These are phyloP conservation scores for Fusarium pseudograminearum DNA, from an alignment of 2,329 filamentous ascomycete genomes.

Conservation along the genomic window DNA sequence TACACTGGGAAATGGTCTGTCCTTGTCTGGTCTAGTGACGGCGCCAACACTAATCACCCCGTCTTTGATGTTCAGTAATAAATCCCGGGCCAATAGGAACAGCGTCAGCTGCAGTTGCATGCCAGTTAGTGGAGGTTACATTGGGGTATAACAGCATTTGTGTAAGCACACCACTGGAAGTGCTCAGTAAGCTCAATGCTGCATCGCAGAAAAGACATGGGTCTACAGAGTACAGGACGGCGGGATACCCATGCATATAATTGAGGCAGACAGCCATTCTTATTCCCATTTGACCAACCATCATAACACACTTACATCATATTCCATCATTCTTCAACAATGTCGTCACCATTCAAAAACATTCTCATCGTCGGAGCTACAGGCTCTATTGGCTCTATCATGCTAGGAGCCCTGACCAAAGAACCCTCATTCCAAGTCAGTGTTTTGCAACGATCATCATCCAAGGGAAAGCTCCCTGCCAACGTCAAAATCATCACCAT, in stretches of 20 bases:
- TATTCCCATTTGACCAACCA: rapidly evolving
- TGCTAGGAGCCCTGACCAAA: background rate
- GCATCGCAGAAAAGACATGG: no score
- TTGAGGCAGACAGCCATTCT: no score
- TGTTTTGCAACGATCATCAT: conserved; percentile 1
- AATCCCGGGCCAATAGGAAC: background rate
- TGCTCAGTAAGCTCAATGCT: background rate
- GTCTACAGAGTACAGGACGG: no score
- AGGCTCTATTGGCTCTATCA: conserved; percentile 4
- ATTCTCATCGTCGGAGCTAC: conserved; percentile 3
- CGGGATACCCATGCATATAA: background rate
- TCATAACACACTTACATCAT: no score
- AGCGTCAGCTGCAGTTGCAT: background rate
- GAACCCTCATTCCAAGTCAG: conserved; percentile 3
- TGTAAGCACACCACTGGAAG: background rate
- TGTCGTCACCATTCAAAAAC: conserved; percentile 10
- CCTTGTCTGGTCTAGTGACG: background rate
- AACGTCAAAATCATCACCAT: background rate
- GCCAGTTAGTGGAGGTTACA: background rate
- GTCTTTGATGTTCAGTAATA: background rate
- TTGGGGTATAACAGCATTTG: background rate
- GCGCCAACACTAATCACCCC: background rate
- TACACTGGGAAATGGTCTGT: no score
- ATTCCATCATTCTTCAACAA: background rate
- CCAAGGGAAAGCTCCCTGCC: background rate